These are phyloP conservation scores for Leccinum glutinopallens DNA, from an alignment of 1,284 basidiomycete genomes.

Conservation along the genomic window DNA sequence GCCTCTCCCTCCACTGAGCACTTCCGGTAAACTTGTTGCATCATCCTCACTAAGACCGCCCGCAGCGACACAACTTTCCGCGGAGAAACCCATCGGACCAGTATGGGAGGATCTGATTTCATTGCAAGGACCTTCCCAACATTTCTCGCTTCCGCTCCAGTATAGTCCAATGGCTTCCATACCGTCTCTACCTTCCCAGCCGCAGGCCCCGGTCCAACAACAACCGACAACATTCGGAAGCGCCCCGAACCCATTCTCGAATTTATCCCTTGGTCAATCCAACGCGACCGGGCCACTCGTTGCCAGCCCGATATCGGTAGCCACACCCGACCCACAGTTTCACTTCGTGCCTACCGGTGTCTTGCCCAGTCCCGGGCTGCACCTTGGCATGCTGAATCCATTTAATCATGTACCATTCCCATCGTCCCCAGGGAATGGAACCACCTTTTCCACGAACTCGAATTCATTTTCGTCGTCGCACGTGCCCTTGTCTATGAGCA, in stretches of 20 bases:
- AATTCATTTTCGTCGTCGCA: constrained; percentile 23
- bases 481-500: constrained; percentile 9
- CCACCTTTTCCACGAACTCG: constrained; percentile 8
- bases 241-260: constrained; percentile 27
- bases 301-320: constrained; percentile 13
- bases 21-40: constrained; percentile 19
- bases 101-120: constrained; percentile 58
- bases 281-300: constrained; percentile 1
- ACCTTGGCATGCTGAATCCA: constrained; percentile 23
- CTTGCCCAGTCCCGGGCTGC: constrained; percentile 20
- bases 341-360: constrained; percentile 14
- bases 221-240: constrained; percentile 7
- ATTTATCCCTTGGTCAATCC: constrained; percentile 16
- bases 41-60: constrained; percentile 18
- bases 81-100: constrained; percentile 30
- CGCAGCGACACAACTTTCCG: constrained; percentile 12
- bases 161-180: constrained; percentile 32
- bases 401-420: constrained; percentile 20
- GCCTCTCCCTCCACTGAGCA: constrained; percentile 27
- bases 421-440: constrained; percentile 8
- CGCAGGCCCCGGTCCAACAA: constrained; percentile 18
- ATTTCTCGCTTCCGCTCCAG: constrained; percentile 58
- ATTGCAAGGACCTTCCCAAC: constrained; percentile 45
- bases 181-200: constrained; percentile 15
- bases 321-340: constrained; percentile 4